Evolutionary conservation across 306 rosid genomes (phyloP), one percentile per base, ranked within the genome.

Genomic region (Trichosanthes truncata): DNA sequence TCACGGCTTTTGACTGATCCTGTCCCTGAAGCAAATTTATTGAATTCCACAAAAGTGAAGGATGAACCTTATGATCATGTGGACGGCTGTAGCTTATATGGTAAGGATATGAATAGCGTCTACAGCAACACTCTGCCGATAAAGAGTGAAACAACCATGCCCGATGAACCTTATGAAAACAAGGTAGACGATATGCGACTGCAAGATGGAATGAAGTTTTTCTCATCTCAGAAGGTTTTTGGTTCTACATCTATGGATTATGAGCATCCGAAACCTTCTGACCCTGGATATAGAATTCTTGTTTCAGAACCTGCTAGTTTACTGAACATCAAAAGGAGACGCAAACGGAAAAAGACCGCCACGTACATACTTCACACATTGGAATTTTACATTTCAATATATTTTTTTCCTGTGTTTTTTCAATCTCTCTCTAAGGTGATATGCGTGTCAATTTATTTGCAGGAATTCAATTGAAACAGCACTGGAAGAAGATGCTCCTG

Each of bases 401-500:
- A 10, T 36, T 40, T 49, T 6, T 23, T 11, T 74, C 48, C 45
- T 83, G 61, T 29, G 36, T 38, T 43, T 53, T 49, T 71, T 67
- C 76, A 83, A 20, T 55, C 55, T 48, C 55, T 48, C 82, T 78
- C 60, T 74, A 26, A 60, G 51, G 75, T 71, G 66, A 52, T 59
- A 33, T 29, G n/a, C 36, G 18, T 81, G 63, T 26, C 49, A 76
- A 76, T 68, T 45, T 49, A 18, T 76, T 84, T 91, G 84, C 89
- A 94, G 98, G 83, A 92, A 92, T 85, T 92, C 96, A 12, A 73
- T 92, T 87, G 81, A 92, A 87, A 86, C 92, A 53, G 97, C 96
- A 26, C 82, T 94, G 52, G 97, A 92, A 84, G 98, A 94, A 85
- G 98, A 92, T 88, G 98, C 95, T 78, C 98, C 98, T 69, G 98